Percentiles rank a stretch among this genome's conserved stretches.
Conservation (phyloP, 768 basidiomycete species). For the Tricholoma saponaceum region DNA sequence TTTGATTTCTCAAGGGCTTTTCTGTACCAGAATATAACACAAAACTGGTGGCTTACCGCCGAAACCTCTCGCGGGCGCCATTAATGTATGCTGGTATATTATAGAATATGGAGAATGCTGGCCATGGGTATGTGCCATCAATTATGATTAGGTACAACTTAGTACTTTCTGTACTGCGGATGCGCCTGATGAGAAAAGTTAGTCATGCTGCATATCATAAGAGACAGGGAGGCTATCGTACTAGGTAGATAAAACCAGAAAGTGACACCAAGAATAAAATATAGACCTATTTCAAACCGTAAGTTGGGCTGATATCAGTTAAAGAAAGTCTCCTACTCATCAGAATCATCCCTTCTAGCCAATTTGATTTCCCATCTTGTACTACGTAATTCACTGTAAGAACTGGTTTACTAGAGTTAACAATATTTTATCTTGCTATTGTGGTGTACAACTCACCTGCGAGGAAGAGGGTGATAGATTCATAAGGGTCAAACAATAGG, state of each 20-base stretch:
- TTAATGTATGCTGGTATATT: too few species aligned
- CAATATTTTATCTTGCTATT: neutral
- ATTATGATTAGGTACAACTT: neutral
- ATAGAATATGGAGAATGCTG: too few species aligned
- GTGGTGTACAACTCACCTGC: constrained; percentile 25
- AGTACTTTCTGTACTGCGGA: neutral
- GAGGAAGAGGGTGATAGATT: constrained; percentile 63
- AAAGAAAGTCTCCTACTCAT: constrained; percentile 46
- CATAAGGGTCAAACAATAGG: constrained; percentile 84
- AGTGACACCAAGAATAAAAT: constrained; percentile 64
- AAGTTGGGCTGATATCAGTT: neutral
- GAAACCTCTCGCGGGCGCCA: too few species aligned
- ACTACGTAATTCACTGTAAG: constrained; percentile 84
- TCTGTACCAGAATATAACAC: too few species aligned
- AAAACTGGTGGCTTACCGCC: too few species aligned
- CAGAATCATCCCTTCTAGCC: constrained; percentile 76
- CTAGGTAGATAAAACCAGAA: constrained; percentile 60
- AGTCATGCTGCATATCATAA: neutral
- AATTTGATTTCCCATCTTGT: constrained; percentile 86
- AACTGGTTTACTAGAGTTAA: constrained; percentile 34
- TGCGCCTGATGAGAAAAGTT: neutral
- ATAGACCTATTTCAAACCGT: constrained; percentile 42
- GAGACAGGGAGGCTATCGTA: constrained; percentile 7
- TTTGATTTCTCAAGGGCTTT: too few species aligned
- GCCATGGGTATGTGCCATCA: neutral